Conservation (phyloP, 2,329 filamentous ascomycete species). For the Pseudogymnoascus sp. region DNA sequence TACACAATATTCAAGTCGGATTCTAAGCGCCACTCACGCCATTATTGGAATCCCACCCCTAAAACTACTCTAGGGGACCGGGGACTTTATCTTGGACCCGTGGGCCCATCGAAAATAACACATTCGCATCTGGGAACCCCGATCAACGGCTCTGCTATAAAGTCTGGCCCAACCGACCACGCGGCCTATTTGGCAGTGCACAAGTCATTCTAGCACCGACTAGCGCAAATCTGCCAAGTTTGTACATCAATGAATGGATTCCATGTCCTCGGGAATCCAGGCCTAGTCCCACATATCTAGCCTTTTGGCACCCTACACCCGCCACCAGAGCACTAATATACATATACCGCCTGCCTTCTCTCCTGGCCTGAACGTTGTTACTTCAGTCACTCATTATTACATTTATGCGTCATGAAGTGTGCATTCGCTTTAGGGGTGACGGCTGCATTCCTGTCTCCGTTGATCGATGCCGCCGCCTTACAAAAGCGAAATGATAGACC, state of each 20-base stretch:
- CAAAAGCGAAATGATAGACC: conserved; percentile 22
- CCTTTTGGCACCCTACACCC: not conserved
- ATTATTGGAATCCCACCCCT: not conserved
- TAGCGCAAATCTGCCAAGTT: not conserved
- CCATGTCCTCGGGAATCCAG: not conserved
- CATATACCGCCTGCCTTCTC: not conserved
- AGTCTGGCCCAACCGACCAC: not conserved
- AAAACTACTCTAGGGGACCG: not conserved
- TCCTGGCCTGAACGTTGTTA: not conserved
- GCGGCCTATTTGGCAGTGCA: not conserved
- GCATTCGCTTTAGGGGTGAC: conserved; percentile 19
- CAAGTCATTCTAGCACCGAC: not conserved
- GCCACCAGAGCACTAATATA: conserved; percentile 6
- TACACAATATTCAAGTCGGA: not conserved
- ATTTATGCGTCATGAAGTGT: not conserved
- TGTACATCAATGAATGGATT: not conserved
- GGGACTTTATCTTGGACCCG: not conserved
- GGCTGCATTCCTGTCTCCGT: conserved; percentile 22
- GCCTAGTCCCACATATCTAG: conserved; percentile 1
- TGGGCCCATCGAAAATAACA: not conserved
- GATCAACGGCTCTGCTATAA: not conserved
- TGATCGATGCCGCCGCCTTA: conserved; percentile 23
- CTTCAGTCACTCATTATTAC: not conserved
- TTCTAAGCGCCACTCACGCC: not conserved
- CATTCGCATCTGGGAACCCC: not conserved